Evolutionary conservation across 305 asterid species (phyloP).

Genomic region (Solanum aculeatissimum): DNA sequence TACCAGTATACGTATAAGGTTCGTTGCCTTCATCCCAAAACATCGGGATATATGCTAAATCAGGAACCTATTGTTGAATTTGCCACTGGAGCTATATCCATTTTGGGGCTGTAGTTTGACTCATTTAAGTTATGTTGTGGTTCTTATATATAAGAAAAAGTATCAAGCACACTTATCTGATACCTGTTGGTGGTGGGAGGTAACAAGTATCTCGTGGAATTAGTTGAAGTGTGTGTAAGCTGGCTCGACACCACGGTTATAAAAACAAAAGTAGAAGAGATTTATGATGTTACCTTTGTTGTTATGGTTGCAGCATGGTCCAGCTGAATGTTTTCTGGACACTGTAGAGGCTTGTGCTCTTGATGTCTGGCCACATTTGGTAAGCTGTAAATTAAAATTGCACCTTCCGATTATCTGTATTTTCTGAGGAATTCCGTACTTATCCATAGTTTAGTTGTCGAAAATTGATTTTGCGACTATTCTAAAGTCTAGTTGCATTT

Average conservation of each 20-base stretch:
- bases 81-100: not conserved
- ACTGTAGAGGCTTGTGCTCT: conserved; percentile 88
- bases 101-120: not conserved
- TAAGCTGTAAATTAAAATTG: conserved; percentile 10
- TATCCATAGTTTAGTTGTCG: not conserved
- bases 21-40: too few relatives aligned
- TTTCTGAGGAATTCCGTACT: not conserved
- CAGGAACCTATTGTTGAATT: too few relatives aligned
- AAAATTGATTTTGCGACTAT: not conserved
- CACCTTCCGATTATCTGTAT: not conserved
- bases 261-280: not conserved
- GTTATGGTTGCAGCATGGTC: conserved; percentile 59
- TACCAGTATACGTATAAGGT: too few relatives aligned
- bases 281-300: not conserved
- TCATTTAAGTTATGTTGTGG: not conserved
- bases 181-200: not conserved
- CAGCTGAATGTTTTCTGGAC: conserved; percentile 65
- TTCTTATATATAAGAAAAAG: not conserved
- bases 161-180: not conserved
- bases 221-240: not conserved
- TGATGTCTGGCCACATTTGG: conserved; percentile 81
- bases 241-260: not conserved
- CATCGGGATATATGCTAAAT: too few relatives aligned
- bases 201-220: not conserved
- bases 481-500: not conserved